Base-by-base conservation (phyloP, 2,329 filamentous ascomycete genomes). In the Didymella pomorum region DNA sequence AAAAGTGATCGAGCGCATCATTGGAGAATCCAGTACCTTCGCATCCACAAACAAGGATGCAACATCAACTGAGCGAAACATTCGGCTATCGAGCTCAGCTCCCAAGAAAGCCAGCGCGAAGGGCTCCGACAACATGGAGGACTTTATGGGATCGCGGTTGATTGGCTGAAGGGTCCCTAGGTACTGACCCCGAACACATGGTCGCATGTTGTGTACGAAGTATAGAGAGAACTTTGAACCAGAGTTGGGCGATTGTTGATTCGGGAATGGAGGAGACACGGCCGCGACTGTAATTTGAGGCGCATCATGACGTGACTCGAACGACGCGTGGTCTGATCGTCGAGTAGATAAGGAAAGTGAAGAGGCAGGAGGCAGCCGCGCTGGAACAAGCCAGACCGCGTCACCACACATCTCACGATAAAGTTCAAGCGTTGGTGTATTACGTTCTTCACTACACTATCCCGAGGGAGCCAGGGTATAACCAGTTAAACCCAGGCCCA, bases 1-100 rank as follows among this genome's bases (percentile, higher is more conserved):
- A 1, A 96, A 94, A 78, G 85, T 99, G 45, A 87, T 98, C 43
- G 90, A 95, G 76, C 88, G 88, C 60, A 87, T 91, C 10, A 70
- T 85, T 25, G 84, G 84, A 0, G 75, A 77, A 33, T 1, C 31
- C 16, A 35, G 31, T 35, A 42, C 46, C 1, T 7, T 12, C 2
- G 39, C 20, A n/a, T n/a, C 16, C 4, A 7, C 31, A 2, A 35
- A n/a, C 16, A 35, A 39, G 18, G 35, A 39, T 20, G n/a, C 18
- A 20, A 39, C 9, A 11, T 39, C n/a, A 4, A 9, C 35, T 18
- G 35, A 39, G 18, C 35, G 62, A 2, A 66, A 61, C 20, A 52
- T 68, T 16, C 61, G 62, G 37, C 23, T 70, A 18, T 44, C 29
- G n/a, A 64, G 71, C 3, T 58, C 61, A 41, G 37, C 37, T n/a